Base-by-base conservation (phyloP, 208 protist genomes). In the Angomonas deanei region DNA sequence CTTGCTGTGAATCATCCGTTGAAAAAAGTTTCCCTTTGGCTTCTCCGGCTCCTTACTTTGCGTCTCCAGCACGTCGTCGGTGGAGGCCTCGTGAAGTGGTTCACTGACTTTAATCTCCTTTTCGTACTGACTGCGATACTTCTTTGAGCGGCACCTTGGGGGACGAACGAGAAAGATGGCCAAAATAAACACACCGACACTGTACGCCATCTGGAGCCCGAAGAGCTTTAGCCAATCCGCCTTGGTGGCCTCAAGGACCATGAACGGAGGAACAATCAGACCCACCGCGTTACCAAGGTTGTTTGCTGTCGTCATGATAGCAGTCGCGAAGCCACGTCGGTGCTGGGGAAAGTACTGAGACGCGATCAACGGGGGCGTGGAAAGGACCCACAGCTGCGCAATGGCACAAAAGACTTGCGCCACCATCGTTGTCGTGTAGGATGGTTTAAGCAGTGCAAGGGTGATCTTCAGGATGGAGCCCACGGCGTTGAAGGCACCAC, bases 371-470 rank as follows among this genome's bases (percentile, higher is more conserved):
- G 84, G 82, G 4, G 84, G 84, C n/a, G 79, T 83, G 24, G 78
- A 84, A 6, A 91, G 78, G 28, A 91, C 76, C 54, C 88, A 91
- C 15, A 87, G 73, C 68, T 91, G 84, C 28, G 84, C 78, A 10
- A 86, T 31, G 4, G 81, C 58, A 65, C 81, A 84, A 27, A 89
- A 53, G 0, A 62, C 64, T 56, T 89, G 82, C 2, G 82, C 62
- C 1, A 78, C 57, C n/a, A 86, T 86, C 36, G 84, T 60, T 4
- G 68, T 75, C 8, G 76, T 39, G 67, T 84, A 89, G 13, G 49
- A 71, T 26, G 79, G 82, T 33, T 64, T 58, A 61, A 78, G 74
- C 31, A 89, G 52, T 8, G 72, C 82, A 3, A 76, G 76, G 1
- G 76, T 68, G 13, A 89, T 56, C 57, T 89, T 89, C 31, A 89